These are phyloP conservation scores for Trametes versicolor DNA, from an alignment of 1,284 basidiomycete genomes.

Conservation along the genomic window DNA sequence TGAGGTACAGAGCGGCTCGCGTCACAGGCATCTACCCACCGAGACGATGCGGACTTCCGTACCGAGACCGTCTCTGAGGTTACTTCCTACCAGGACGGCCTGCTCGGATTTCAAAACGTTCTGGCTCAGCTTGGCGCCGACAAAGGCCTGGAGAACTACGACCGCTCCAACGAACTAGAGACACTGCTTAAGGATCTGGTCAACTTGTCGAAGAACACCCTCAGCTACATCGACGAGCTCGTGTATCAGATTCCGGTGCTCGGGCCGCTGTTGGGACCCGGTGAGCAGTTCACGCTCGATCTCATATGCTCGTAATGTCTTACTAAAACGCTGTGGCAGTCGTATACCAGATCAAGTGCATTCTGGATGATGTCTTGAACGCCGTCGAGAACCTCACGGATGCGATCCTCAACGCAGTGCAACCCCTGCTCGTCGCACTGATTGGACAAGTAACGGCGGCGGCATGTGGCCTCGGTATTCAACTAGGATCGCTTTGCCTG, in stretches of 20 bases:
- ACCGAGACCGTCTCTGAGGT: constrained; percentile 49
- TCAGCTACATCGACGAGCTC: constrained; percentile 46
- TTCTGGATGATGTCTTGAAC: constrained; percentile 57
- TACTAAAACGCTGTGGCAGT: constrained; percentile 43
- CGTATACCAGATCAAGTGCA: constrained; percentile 59
- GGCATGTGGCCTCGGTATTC: constrained; percentile 34
- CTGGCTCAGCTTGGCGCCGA: constrained; percentile 51
- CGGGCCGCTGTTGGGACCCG: constrained; percentile 61
- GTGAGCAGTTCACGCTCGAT: constrained; percentile 49
- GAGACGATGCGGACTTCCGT: constrained; percentile 48
- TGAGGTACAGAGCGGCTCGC: constrained; percentile 23
- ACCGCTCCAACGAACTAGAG: constrained; percentile 55
- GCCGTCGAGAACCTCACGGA: constrained; percentile 60
- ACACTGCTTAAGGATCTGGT: constrained; percentile 58
- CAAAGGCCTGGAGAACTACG: constrained; percentile 65
- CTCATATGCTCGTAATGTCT: constrained; percentile 4
- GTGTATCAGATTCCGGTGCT: constrained; percentile 53
- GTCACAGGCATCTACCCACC: constrained; percentile 20
- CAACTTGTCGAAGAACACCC: constrained; percentile 57
- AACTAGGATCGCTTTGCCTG: constrained; percentile 12
- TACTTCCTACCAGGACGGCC: constrained; percentile 51
- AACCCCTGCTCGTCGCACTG: constrained; percentile 44
- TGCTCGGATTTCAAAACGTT: constrained; percentile 49
- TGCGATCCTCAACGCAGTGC: constrained; percentile 53
- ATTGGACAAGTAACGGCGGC: constrained; percentile 36